Conservation (phyloP, 768 basidiomycete species). For the Psilocybe azurescens region DNA sequence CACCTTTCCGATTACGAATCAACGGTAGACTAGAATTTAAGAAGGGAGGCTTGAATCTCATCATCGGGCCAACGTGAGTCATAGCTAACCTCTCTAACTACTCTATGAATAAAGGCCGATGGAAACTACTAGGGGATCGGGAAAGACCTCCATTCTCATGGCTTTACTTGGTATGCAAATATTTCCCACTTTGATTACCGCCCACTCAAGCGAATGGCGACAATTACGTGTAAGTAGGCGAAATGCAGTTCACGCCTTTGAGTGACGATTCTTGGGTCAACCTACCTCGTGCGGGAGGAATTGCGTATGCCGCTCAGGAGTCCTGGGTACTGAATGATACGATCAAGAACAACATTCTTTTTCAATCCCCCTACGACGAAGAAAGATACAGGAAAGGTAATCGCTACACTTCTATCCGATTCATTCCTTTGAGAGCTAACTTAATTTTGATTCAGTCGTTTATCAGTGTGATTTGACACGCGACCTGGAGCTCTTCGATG, state of each 20-base stretch:
- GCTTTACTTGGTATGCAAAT: slow-evolving; percentile 59
- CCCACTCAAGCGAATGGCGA: not conserved
- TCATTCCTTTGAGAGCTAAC: not conserved
- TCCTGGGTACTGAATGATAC: slow-evolving; percentile 84
- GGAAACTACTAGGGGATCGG: slow-evolving; percentile 42
- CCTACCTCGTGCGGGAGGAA: slow-evolving; percentile 65
- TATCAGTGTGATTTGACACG: slow-evolving; percentile 74
- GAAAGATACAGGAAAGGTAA: slow-evolving; percentile 65
- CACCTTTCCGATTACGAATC: slow-evolving; percentile 57
- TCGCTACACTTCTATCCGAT: not conserved
- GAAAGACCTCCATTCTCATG: slow-evolving; percentile 72
- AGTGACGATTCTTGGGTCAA: slow-evolving; percentile 62
- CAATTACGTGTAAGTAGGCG: slow-evolving; percentile 37
- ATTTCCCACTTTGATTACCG: not conserved
- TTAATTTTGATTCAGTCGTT: slow-evolving; percentile 45
- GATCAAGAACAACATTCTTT: slow-evolving; percentile 79
- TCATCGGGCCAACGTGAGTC: slow-evolving; percentile 57
- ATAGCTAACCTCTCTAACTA: not conserved
- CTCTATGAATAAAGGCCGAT: too few relatives aligned
- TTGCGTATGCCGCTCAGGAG: slow-evolving; percentile 82
- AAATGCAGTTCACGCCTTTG: slow-evolving; percentile 62
- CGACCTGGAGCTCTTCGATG: slow-evolving; percentile 72
- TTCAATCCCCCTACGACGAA: slow-evolving; percentile 75
- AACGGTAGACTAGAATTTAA: slow-evolving; percentile 62
- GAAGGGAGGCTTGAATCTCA: slow-evolving; percentile 56